Base-by-base conservation (phyloP, 2,329 filamentous ascomycete genomes). In the Delphinella strobiligena region DNA sequence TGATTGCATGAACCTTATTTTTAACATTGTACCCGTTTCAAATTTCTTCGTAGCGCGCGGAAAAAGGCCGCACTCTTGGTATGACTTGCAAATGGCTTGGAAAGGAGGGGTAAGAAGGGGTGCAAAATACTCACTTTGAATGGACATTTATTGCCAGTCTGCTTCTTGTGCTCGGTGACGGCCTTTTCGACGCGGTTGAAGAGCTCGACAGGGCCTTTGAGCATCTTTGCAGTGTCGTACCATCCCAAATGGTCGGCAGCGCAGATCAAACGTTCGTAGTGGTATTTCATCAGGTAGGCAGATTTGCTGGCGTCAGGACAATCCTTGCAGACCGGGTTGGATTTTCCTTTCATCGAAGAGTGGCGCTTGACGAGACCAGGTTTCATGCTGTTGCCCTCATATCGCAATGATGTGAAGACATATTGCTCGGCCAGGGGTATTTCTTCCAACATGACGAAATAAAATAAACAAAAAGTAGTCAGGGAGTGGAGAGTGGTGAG, bases 231-330 rank as follows among this genome's bases (percentile, higher is more conserved):
- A 4, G 60, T 59, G 14, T 52, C 49, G 12, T 55, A 40, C 63
- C 70, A 73, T 32, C 63, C 54, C 49, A 73, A 69, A 47, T 69
- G 61, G 45, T 62, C 53, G 17, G 70, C 67, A 32, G 71, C 66
- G 51, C 66, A 71, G n/a, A 86, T 66, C 55, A 94, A 72, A 38
- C 87, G 80, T 55, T 88, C 81, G 74, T 47, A 52, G 57, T 94
- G 87, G 49, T 80, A 79, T 42, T 77, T 68, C 12, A 91, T 71
- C 70, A 93, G 85, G 59, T 93, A 93, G 49, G 85, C 0, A 79
- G 73, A 7, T 76, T 82, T 5, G 63, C 53, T 18, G 22, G 22
- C 22, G 65, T 60, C 18, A 52, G 47, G 49, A 63, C 53, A 55
- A 40, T 55, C 51, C 29, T 49, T 50, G 32, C 68, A 79, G 14